These are phyloP conservation scores for Ophiognomonia clavigignenti-juglandacearum DNA, from an alignment of 2,329 filamentous ascomycete species.

Conservation along the genomic window DNA sequence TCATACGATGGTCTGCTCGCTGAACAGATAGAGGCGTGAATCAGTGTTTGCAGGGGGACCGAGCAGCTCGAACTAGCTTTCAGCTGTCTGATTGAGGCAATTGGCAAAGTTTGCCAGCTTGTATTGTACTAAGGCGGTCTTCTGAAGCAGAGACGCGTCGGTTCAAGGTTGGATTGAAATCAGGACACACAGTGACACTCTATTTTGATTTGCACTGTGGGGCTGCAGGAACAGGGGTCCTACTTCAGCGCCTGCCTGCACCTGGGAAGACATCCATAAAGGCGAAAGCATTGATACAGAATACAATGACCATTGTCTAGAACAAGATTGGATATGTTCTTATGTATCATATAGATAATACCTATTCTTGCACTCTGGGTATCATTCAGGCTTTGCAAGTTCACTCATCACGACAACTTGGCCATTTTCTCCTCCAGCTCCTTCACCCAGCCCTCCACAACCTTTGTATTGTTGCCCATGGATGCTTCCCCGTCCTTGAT, in stretches of 20 bases:
- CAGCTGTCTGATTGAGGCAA: no score
- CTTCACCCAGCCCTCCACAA: conserved; percentile 86
- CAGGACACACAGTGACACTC: neutral
- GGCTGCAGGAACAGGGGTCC: neutral
- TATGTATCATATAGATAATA: no score
- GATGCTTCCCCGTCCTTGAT: conserved; percentile 65
- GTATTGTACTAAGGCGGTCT: no score
- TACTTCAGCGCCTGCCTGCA: neutral
- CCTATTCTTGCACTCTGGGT: conserved; percentile 23
- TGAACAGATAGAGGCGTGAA: no score
- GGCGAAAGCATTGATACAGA: no score
- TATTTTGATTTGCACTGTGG: neutral
- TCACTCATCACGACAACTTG: conserved; percentile 45
- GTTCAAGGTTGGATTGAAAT: neutral
- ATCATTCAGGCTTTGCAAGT: no score
- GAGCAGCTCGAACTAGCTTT: no score
- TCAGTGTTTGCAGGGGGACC: no score
- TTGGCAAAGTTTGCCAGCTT: no score
- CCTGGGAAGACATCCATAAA: neutral
- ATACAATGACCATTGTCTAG: no score
- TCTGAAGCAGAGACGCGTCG: neutral
- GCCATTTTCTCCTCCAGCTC: conserved; percentile 75
- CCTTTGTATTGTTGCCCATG: conserved; percentile 74
- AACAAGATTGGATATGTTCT: no score
- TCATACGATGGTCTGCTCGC: no score